Base-by-base conservation (phyloP, 1,139 yeast species). In the Zygosaccharomyces sapae region DNA sequence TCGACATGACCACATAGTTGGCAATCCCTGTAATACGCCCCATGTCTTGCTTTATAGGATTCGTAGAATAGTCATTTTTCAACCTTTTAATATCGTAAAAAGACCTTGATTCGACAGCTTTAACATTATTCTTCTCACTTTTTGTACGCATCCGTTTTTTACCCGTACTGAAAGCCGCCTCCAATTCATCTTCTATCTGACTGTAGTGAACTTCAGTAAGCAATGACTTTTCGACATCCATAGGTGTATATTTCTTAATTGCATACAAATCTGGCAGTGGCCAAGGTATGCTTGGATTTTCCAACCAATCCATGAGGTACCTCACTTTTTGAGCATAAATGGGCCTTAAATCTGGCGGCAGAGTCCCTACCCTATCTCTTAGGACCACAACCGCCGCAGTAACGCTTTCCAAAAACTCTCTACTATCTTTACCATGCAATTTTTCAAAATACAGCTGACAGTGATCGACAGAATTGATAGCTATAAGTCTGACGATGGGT, bases 391-490 rank as follows among this genome's bases (percentile, higher is more conserved):
- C 77, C 1, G 95, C 88, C 0, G 96, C 87, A 1, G 90, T 81
- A 16, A 86, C 79, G 40, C 79, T 79, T 55, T 80, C 83, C 45
- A 86, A 68, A 57, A 79, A 79, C 22, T 75, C 73, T 19, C 70
- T 66, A 8, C 73, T 68, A 3, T 60, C 57, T 27, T 60, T 61
- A 30, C 73, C 70, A 49, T 58, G 68, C 33, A 67, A 55, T 65
- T 65, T 68, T 29, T 73, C 61, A 59, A 72, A 75, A 51, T 64
- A 73, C 10, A 73, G 53, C 18, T 75, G 79, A 52, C 83, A 79
- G 59, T 90, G 97, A 57, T 90, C 97, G 29, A 88, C 81, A 2
- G 95, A 83, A 60, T 86, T 81, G 53, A 83, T 77, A 1, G 96
- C 86, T 2, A 87, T 78, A 24, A 90, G 69, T 33, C 92, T 71